Base-by-base conservation (phyloP, 2,329 filamentous ascomycete species). In the Claviceps purpurea region DNA sequence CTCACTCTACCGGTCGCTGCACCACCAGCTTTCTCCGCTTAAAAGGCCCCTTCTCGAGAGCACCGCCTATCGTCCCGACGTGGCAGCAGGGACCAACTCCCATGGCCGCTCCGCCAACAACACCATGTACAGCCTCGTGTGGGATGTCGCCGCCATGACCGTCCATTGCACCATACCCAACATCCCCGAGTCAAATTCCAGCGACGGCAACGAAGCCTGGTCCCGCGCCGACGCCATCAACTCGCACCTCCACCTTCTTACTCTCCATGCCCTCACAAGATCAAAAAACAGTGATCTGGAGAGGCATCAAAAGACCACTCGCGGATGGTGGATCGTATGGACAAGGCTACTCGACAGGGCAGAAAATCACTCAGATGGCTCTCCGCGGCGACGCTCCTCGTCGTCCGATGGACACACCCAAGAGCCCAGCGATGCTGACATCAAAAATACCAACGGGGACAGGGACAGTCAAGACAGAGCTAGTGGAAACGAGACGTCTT, bases 281-380 rank as follows among this genome's bases (percentile, higher is more conserved):
- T 55, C 59, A 13, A 64, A 61, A 2, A 64, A 70, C 39, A 64
- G 65, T 4, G 76, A 79, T 54, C 62, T 78, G 3, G 82, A 85
- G 62, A 72, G 78, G 20, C 84, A 80, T 1, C 78, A 76, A 59
- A 84, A 85, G 70, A 85, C 82, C 4, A 79, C 70, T 46, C 75
- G 81, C 38, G 82, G 81, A 1, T 85, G 81, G 79, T 85, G 82
- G 82, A 72, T 85, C 34, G 79, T 84, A 26, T 85, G 82, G 82
- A 81, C 74, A 47, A 71, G 79, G 24, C 68, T 83, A 22, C 60
- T 75, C 5, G 73, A 73, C 49, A 66, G 65, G 10, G 58, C 56
- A 30, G 56, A 43, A 58, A 34, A 34, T 11, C 10, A 11, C 11
- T 34, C 30, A 34, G 30, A 34, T 11, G 30, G 30, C 30, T 34